phyloP scores from a whole-genome alignment of 352 stramenopile species.

The Pythium dissimile region DNA sequence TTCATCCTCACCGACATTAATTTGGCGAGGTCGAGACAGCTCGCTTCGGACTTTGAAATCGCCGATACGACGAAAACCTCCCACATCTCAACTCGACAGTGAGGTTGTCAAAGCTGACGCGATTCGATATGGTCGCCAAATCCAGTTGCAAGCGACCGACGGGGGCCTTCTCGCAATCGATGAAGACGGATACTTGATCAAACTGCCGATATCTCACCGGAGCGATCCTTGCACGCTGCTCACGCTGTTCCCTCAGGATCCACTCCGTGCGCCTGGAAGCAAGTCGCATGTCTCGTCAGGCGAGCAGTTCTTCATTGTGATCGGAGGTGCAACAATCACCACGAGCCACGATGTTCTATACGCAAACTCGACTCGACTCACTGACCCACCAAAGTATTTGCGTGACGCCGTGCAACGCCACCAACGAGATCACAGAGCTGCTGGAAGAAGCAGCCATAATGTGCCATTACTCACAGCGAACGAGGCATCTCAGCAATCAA shows the following conservation, averaged over 20 bases:
- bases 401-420: conserved; percentile 2
- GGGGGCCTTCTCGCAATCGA: conserved; percentile 39
- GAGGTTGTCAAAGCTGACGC: neutral
- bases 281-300: conserved; percentile 19
- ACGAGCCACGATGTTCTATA: conserved; percentile 14
- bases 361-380: conserved; percentile 3
- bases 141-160: conserved; percentile 37
- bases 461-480: neutral
- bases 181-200: conserved; percentile 29
- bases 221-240: conserved; percentile 35
- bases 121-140: conserved; percentile 35
- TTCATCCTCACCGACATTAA: neutral
- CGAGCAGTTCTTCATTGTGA: conserved; percentile 31
- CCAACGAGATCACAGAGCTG: conserved; percentile 7
- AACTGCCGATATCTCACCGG: conserved; percentile 17
- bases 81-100: neutral
- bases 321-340: conserved; percentile 24
- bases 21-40: neutral
- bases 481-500: neutral
- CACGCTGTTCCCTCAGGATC: conserved; percentile 35
- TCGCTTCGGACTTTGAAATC: neutral
- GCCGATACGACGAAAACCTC: neutral
- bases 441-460: neutral
- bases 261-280: conserved; percentile 11
- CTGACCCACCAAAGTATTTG: neutral